A percentile compares a stretch with the other conserved stretches of the same genome.
These are phyloP conservation scores for Globisporangium rhizosaccharum DNA, from an alignment of 352 stramenopile species.

Conservation along the genomic window DNA sequence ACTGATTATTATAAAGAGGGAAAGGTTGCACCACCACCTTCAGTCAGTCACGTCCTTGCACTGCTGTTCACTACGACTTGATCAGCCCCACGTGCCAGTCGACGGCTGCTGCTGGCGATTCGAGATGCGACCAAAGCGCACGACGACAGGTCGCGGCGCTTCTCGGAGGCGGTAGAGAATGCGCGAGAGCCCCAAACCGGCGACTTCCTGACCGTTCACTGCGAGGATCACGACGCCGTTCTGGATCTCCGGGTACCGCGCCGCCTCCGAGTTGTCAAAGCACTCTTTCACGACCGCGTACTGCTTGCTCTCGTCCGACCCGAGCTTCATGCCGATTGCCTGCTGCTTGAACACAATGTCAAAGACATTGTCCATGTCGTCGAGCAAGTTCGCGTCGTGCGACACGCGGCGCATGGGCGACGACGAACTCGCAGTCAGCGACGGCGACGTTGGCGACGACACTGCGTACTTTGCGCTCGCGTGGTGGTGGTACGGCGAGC, in stretches of 20 bases:
- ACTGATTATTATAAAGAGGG: background rate
- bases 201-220: conserved; percentile 76
- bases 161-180: conserved; percentile 73
- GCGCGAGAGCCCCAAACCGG: conserved; percentile 60
- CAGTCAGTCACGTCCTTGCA: background rate
- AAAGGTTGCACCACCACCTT: background rate
- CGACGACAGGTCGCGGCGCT: conserved; percentile 69
- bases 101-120: conserved; percentile 22
- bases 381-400: conserved; percentile 25
- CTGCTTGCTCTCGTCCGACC: conserved; percentile 56
- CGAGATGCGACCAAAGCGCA: conserved; percentile 71
- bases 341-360: conserved; percentile 87
- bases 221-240: conserved; percentile 77
- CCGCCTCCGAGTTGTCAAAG: conserved; percentile 67
- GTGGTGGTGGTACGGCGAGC: conserved; percentile 9
- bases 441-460: conserved; percentile 15
- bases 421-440: conserved; percentile 16
- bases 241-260: conserved; percentile 73
- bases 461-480: conserved; percentile 1
- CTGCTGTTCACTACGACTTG: background rate
- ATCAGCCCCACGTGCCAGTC: conserved; percentile 37
- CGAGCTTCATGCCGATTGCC: conserved; percentile 79
- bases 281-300: conserved; percentile 83
- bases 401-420: conserved; percentile 18
- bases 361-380: conserved; percentile 75